phyloP scores from a whole-genome alignment of 805 yeast species.

The Ogataea siamensis region DNA sequence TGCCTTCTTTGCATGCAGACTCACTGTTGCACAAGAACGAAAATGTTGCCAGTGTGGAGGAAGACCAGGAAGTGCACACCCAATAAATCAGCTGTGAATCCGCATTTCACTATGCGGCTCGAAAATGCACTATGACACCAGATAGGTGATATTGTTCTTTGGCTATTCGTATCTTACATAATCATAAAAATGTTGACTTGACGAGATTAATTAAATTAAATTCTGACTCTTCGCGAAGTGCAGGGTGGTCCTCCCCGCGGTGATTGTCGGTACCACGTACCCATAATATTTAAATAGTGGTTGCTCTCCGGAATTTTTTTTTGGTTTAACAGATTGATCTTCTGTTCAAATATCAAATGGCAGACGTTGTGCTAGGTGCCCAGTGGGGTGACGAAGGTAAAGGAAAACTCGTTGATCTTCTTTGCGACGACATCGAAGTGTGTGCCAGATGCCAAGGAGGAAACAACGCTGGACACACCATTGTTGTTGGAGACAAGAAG shows the following conservation, averaged over 20 bases:
- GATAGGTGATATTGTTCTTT: conserved; percentile 1
- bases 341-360: conserved; percentile 42
- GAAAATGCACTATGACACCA: not conserved
- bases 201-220: conserved; percentile 4
- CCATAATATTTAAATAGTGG: not conserved
- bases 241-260: too few relatives aligned
- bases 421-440: conserved; percentile 92
- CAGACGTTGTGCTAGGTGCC: conserved; percentile 93
- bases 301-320: conserved; percentile 8
- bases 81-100: not conserved
- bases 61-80: conserved; percentile 62
- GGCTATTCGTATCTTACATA: conserved; percentile 6
- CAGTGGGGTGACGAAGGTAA: conserved; percentile 99
- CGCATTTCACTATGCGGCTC: not conserved
- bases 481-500: conserved; percentile 82
- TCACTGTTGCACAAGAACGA: conserved; percentile 44
- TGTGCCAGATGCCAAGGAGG: conserved; percentile 99
- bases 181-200: conserved; percentile 7
- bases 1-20: conserved; percentile 52
- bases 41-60: conserved; percentile 59
- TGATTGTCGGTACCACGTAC: not conserved
- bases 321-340: conserved; percentile 20
- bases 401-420: conserved; percentile 92
- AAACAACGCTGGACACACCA: conserved; percentile 98
- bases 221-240: conserved; percentile 7